Evolutionary conservation across 108 stramenopile genomes (phyloP).

Genomic region (Skeletonema potamos): DNA sequence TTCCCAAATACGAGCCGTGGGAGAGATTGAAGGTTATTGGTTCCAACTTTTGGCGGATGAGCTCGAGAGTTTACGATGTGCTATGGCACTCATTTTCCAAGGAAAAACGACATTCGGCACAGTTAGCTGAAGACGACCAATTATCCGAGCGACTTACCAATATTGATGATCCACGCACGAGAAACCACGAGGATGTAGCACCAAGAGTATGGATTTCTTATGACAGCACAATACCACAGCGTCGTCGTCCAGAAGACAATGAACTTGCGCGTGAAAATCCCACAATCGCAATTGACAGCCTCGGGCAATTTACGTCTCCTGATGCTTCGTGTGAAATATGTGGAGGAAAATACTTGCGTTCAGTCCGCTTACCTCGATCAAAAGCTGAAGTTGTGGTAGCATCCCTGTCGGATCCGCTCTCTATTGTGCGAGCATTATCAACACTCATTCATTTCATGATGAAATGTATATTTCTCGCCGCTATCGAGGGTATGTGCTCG

Average conservation of each 20-base stretch:
- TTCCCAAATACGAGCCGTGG: constrained; percentile 26
- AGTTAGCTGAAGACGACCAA: background rate
- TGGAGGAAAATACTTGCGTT: constrained; percentile 9
- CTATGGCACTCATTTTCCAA: background rate
- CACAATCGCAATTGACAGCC: constrained; percentile 6
- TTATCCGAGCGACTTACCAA: background rate
- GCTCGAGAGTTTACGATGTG: background rate
- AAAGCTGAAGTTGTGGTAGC: constrained; percentile 18
- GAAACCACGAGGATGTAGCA: background rate
- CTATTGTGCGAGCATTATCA: constrained; percentile 16
- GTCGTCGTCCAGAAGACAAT: background rate
- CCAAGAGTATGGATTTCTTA: constrained; percentile 41
- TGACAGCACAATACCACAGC: constrained; percentile 15
- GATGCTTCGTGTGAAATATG: constrained; percentile 20
- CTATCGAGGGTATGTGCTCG: constrained; percentile 22
- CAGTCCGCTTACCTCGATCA: constrained; percentile 24
- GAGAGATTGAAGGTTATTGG: constrained; percentile 1
- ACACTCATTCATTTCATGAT: constrained; percentile 28
- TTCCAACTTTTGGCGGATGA: background rate
- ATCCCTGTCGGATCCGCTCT: constrained; percentile 22
- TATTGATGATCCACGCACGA: background rate
- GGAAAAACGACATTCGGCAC: background rate
- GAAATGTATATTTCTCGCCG: constrained; percentile 18
- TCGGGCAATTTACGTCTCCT: constrained; percentile 14
- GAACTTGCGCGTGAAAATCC: background rate